Evolutionary conservation across 495 filamentous ascomycete genomes (phyloP).

Genomic region (Trichoderma erinaceum): DNA sequence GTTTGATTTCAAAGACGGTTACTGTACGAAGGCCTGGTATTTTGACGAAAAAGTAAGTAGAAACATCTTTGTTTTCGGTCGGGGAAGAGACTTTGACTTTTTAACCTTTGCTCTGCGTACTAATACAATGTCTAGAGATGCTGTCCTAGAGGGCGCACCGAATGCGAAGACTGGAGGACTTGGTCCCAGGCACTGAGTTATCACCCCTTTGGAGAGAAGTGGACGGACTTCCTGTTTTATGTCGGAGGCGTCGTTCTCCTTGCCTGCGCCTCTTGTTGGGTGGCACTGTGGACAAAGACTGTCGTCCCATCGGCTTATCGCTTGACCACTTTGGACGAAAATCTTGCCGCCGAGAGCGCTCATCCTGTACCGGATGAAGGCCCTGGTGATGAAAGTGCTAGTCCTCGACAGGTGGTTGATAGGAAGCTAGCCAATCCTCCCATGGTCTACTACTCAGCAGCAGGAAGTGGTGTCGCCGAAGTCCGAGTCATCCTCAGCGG

Average conservation of each 20-base stretch:
- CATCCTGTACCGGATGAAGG: conserved; percentile 35
- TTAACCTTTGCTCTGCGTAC: not conserved
- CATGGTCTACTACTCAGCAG: conserved; percentile 92
- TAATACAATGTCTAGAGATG: conserved; percentile 46
- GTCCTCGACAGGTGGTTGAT: conserved; percentile 28
- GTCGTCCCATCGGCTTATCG: conserved; percentile 83
- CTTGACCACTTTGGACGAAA: conserved; percentile 82
- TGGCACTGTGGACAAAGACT: conserved; percentile 85
- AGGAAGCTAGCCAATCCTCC: conserved; percentile 43
- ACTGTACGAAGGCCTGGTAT: conserved; percentile 69
- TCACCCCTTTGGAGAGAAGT: conserved; percentile 46
- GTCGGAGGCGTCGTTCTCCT: conserved; percentile 64
- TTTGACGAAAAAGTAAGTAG: conserved; percentile 54
- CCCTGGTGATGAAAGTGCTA: conserved; percentile 30
- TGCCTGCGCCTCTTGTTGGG: conserved; percentile 63
- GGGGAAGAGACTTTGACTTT: not conserved
- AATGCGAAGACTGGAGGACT: conserved; percentile 65
- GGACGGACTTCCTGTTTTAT: conserved; percentile 73
- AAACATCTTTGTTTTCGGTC: not conserved
- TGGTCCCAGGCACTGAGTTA: conserved; percentile 65
- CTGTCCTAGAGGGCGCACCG: conserved; percentile 52
- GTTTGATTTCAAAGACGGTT: conserved; percentile 88
- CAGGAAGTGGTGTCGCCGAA: conserved; percentile 93
- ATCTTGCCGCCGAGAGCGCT: conserved; percentile 43
- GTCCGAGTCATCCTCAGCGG: conserved; percentile 96